Percentiles rank a stretch among this genome's conserved stretches.
These are phyloP conservation scores for Salix caprea DNA, from an alignment of 345 rosid species.

Conservation along the genomic window DNA sequence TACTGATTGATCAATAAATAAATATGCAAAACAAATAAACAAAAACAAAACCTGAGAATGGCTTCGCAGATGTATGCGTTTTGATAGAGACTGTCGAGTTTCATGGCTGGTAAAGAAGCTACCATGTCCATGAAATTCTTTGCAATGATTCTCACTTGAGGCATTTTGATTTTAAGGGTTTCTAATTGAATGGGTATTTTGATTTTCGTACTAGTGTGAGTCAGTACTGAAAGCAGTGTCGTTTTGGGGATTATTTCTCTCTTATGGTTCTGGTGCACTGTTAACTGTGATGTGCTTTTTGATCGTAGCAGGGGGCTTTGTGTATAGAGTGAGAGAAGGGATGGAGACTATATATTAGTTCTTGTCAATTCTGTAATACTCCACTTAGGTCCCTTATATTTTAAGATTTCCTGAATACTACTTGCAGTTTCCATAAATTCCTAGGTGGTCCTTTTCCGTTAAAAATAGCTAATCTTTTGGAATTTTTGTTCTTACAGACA, in stretches of 20 bases:
- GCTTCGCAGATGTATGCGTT: conserved; percentile 89
- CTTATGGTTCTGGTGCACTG: no score
- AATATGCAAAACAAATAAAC: not conserved
- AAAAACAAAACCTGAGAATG: conserved; percentile 64
- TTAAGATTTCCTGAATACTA: no score
- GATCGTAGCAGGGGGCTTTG: no score
- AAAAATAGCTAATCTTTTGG: no score
- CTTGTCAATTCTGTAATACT: no score
- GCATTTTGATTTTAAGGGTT: conserved; percentile 39
- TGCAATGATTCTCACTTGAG: conserved; percentile 79
- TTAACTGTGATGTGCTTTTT: no score
- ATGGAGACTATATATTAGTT: no score
- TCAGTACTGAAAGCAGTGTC: not conserved
- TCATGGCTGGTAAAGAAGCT: conserved; percentile 76
- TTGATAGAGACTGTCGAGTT: conserved; percentile 74
- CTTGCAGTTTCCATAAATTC: no score
- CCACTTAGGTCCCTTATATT: no score
- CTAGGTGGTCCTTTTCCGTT: no score
- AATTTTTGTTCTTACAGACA: no score
- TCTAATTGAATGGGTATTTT: not conserved
- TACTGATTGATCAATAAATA: not conserved
- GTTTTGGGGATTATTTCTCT: not conserved
- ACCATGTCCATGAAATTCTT: conserved; percentile 99
- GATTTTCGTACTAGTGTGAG: not conserved
- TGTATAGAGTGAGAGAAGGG: no score